Conservation (phyloP, 495 filamentous ascomycete genomes). For the Articulospora tetracladia region DNA sequence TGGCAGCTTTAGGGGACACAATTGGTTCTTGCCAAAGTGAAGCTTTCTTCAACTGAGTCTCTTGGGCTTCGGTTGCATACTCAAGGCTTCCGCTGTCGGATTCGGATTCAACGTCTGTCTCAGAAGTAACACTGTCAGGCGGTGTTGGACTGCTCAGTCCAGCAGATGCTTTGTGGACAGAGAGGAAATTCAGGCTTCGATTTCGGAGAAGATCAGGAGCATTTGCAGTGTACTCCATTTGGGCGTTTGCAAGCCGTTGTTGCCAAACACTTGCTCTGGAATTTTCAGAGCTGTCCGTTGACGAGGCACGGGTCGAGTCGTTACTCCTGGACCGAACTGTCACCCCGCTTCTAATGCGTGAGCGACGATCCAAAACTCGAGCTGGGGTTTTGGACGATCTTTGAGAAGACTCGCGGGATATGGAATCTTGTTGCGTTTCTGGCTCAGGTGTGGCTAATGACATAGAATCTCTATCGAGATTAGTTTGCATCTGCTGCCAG, state of each 20-base stretch:
- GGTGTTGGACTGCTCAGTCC: slow-evolving; percentile 44
- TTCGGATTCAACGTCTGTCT: slow-evolving; percentile 21
- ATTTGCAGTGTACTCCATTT: slow-evolving; percentile 40
- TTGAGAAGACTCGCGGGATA: slow-evolving; percentile 17
- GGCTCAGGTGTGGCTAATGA: slow-evolving; percentile 36
- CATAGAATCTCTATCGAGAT: slow-evolving; percentile 43
- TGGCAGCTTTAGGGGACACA: slow-evolving; percentile 12
- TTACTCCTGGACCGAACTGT: slow-evolving; percentile 24
- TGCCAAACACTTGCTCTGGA: slow-evolving; percentile 31
- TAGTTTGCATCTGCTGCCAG: slow-evolving; percentile 46
- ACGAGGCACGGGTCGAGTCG: slow-evolving; percentile 22
- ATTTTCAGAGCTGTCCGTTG: slow-evolving; percentile 26
- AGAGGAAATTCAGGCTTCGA: slow-evolving; percentile 34
- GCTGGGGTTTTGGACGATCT: slow-evolving; percentile 12
- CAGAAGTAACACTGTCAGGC: slow-evolving; percentile 26
- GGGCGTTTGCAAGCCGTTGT: slow-evolving; percentile 34
- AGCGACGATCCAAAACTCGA: slow-evolving; percentile 6
- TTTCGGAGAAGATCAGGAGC: slow-evolving; percentile 34
- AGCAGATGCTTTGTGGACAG: slow-evolving; percentile 36
- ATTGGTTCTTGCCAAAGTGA: slow-evolving; percentile 19
- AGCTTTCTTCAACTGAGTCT: not conserved
- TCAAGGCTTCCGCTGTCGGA: slow-evolving; percentile 1
- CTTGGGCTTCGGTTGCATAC: not conserved
- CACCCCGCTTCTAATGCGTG: slow-evolving; percentile 22
- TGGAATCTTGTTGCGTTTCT: not conserved